phyloP scores from a whole-genome alignment of 306 rosid species.

The Trifolium fragiferum region DNA sequence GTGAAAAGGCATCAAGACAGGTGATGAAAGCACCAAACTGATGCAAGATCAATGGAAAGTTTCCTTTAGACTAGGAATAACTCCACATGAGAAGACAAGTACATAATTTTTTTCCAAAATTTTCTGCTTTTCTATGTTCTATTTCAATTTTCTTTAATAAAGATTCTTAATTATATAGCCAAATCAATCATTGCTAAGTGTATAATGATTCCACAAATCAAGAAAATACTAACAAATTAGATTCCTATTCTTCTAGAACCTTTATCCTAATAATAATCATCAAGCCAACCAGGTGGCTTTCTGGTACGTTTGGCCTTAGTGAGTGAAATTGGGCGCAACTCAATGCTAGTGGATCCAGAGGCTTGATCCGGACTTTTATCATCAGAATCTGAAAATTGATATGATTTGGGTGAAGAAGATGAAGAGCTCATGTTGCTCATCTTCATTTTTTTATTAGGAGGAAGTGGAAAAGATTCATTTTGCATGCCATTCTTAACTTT shows the following conservation, averaged over 20 bases:
- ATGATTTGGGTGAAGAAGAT: neutral
- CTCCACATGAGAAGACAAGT: neutral
- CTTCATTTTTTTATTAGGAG: constrained; percentile 18
- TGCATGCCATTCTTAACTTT: neutral
- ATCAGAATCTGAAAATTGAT: neutral
- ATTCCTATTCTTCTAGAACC: neutral
- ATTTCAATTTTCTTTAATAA: too few relatives aligned
- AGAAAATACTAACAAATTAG: neutral
- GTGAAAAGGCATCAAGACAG: too few relatives aligned
- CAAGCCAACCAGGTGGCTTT: neutral
- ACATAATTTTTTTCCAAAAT: neutral
- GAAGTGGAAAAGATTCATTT: constrained; percentile 18
- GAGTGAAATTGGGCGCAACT: neutral
- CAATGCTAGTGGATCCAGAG: neutral
- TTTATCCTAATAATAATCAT: neutral
- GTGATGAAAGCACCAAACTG: too few relatives aligned
- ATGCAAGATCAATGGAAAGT: too few relatives aligned
- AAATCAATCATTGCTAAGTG: neutral
- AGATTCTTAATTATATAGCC: neutral
- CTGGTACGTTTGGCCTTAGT: neutral
- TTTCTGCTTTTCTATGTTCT: neutral
- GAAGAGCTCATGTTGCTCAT: neutral
- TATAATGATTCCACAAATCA: neutral
- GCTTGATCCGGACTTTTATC: neutral
- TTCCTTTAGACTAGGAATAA: too few relatives aligned